Conservation (phyloP, 2,329 filamentous ascomycete genomes). For the Botrytis cinerea region DNA sequence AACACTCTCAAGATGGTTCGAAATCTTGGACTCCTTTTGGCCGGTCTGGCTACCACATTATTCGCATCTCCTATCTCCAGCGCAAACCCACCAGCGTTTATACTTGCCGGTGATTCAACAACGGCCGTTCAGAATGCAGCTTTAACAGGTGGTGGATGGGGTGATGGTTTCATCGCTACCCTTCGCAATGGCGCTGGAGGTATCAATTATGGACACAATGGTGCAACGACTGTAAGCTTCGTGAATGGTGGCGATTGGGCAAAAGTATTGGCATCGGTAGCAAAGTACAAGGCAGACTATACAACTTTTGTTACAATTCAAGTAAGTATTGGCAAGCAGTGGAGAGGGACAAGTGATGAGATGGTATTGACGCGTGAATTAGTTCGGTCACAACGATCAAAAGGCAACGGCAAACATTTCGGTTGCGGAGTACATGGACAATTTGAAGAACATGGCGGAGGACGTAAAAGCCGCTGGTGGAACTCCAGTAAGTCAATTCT, state of each 20-base stretch:
- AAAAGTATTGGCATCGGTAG: constrained; percentile 45
- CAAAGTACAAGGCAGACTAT: constrained; percentile 40
- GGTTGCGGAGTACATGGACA: constrained; percentile 45
- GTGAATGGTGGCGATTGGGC: constrained; percentile 50
- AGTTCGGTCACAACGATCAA: constrained; percentile 57
- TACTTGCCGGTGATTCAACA: constrained; percentile 48
- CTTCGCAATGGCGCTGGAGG: constrained; percentile 40
- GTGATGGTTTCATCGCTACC: constrained; percentile 51
- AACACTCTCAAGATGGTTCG: background rate
- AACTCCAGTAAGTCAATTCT: constrained; percentile 32
- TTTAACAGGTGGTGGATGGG: constrained; percentile 46
- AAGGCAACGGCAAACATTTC: constrained; percentile 47
- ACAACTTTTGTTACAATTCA: constrained; percentile 53
- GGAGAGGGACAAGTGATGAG: background rate
- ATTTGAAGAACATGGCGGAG: constrained; percentile 45
- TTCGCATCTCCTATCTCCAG: background rate
- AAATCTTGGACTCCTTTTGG: background rate
- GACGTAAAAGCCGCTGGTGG: constrained; percentile 41
- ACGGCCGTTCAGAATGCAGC: constrained; percentile 35
- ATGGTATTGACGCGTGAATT: background rate
- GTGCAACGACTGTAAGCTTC: constrained; percentile 51
- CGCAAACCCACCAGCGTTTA: constrained; percentile 40
- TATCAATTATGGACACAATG: constrained; percentile 51
- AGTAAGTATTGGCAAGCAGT: constrained; percentile 34
- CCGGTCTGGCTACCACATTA: background rate